phyloP scores from a whole-genome alignment of 441 rosid genomes.

The Populus hybrid region DNA sequence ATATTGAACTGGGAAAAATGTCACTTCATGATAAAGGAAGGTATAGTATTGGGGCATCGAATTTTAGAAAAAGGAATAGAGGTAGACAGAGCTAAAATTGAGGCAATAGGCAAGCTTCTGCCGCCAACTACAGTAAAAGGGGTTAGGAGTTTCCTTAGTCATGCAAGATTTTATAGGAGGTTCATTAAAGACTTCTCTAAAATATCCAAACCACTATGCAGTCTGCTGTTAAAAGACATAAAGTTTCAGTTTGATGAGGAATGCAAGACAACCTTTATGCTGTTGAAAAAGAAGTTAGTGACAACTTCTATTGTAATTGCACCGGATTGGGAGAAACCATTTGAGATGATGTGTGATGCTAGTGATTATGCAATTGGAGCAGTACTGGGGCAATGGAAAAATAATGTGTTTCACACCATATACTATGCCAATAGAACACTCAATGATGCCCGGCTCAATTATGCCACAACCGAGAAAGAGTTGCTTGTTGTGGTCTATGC shows the following conservation, averaged over 20 bases:
- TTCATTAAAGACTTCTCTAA: no score
- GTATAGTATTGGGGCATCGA: no score
- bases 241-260: neutral
- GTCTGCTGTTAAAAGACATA: neutral
- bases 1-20: no score
- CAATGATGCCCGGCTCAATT: neutral
- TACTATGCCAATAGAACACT: neutral
- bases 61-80: no score
- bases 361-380: neutral
- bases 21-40: no score
- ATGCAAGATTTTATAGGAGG: no score
- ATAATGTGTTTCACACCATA: neutral
- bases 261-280: neutral
- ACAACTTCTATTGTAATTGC: neutral
- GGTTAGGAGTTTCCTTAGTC: no score
- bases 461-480: neutral
- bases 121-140: no score
- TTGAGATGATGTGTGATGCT: neutral
- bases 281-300: neutral
- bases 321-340: no score
- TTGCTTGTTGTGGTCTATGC: neutral
- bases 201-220: no score
- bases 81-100: no score
- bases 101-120: no score
- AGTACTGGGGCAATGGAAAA: accelerated